Evolutionary conservation across 108 stramenopile genomes (phyloP).

Genomic region (Mayamaea pseudoterrestris): DNA sequence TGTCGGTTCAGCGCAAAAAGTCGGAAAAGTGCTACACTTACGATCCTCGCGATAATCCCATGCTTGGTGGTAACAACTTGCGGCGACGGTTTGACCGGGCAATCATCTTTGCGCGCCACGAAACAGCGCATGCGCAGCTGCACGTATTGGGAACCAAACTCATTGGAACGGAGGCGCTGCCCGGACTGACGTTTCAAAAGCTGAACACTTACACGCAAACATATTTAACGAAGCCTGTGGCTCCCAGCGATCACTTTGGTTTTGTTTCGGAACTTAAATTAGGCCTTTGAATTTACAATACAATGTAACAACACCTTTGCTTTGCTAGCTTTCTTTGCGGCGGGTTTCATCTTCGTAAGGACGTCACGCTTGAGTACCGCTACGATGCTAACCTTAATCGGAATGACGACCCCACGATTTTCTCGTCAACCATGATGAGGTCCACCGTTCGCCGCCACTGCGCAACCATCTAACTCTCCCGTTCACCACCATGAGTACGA

Average conservation of each 20-base stretch:
- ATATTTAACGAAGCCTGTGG: slow-evolving; percentile 14
- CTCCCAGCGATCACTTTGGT: slow-evolving; percentile 60
- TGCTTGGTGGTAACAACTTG: slow-evolving; percentile 39
- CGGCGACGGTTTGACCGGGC: slow-evolving; percentile 47
- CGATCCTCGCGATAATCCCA: slow-evolving; percentile 39
- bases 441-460: too few species aligned
- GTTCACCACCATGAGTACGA: too few species aligned
- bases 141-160: slow-evolving; percentile 6
- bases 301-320: too few species aligned
- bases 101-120: slow-evolving; percentile 1
- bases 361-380: too few species aligned
- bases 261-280: slow-evolving; percentile 12
- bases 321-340: too few species aligned
- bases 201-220: slow-evolving; percentile 23
- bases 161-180: slow-evolving; percentile 30
- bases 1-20: neutral
- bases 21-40: slow-evolving; percentile 40
- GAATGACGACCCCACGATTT: too few species aligned
- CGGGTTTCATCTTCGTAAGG: too few species aligned
- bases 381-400: too few species aligned
- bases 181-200: slow-evolving; percentile 27
- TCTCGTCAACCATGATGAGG: too few species aligned
- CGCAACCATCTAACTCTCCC: too few species aligned
- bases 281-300: too few species aligned
- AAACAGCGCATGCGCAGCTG: neutral